phyloP scores from a whole-genome alignment of 108 stramenopile species.

The Pseudonitzschia multiseries region DNA sequence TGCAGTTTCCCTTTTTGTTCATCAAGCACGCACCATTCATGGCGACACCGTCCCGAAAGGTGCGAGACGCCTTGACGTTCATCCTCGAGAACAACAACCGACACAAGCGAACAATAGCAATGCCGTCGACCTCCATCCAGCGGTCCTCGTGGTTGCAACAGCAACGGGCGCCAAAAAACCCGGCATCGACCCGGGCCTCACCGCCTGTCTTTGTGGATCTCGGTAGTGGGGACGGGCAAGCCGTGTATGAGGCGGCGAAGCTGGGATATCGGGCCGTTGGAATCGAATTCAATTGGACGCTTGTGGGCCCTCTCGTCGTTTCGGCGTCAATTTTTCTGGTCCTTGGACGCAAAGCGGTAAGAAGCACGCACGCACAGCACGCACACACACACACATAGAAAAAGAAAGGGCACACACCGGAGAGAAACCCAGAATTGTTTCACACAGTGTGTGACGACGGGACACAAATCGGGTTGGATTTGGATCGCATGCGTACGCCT shows the following conservation, averaged over 20 bases:
- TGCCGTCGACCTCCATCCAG: not conserved
- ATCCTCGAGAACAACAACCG: conserved; percentile 17
- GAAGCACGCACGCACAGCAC: not conserved
- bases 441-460: too few relatives aligned
- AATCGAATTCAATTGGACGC: conserved; percentile 71
- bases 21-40: conserved; percentile 68
- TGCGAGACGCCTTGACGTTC: conserved; percentile 50
- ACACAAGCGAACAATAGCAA: not conserved
- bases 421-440: too few relatives aligned
- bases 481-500: too few relatives aligned
- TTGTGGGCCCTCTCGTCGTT: conserved; percentile 61
- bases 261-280: conserved; percentile 54
- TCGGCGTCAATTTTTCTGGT: conserved; percentile 53
- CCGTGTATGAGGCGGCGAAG: conserved; percentile 58
- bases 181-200: not conserved
- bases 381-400: not conserved
- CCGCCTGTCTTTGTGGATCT: conserved; percentile 60
- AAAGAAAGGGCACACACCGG: too few relatives aligned
- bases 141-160: not conserved
- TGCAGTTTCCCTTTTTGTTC: conserved; percentile 67
- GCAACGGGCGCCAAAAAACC: not conserved
- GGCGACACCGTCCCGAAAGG: conserved; percentile 74
- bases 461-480: too few relatives aligned
- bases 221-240: conserved; percentile 75
- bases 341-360: conserved; percentile 21